These are phyloP conservation scores for Vitis hybrid DNA, from an alignment of 177 flowering plant genomes.

Conservation along the genomic window DNA sequence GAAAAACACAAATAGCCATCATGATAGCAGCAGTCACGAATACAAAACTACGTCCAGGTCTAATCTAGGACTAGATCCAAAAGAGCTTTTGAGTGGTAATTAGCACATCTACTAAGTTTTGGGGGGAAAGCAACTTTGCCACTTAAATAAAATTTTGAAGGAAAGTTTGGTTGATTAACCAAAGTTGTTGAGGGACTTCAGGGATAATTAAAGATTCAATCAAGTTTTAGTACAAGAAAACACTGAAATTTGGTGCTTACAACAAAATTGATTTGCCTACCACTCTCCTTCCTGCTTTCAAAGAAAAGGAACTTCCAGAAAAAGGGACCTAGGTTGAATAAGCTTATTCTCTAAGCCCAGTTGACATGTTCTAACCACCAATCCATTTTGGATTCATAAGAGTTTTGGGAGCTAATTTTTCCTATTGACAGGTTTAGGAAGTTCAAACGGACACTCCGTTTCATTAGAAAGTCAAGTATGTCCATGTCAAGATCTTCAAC, in stretches of 20 bases:
- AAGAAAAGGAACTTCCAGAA: too few species aligned
- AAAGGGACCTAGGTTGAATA: too few species aligned
- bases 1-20: constrained; percentile 4
- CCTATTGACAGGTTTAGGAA: not conserved
- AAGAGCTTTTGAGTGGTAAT: too few species aligned
- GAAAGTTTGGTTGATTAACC: not conserved
- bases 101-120: not conserved
- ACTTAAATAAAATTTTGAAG: not conserved
- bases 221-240: not conserved
- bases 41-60: not conserved
- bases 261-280: too few species aligned
- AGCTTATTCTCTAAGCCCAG: too few species aligned
- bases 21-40: not conserved
- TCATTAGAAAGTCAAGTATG: not conserved
- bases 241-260: not conserved
- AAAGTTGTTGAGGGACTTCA: too few species aligned
- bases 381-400: too few species aligned
- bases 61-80: not conserved
- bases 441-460: not conserved
- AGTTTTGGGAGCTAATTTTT: not conserved
- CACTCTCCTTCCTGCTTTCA: too few species aligned
- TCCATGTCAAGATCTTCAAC: too few species aligned
- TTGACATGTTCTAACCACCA: too few species aligned
- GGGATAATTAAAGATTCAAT: not conserved
- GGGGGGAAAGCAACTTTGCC: not conserved